Evolutionary conservation across 371 early-diverging fungal genomes (phyloP), one percentile per base, ranked within the genome.

Genomic region (Vittaforma corneae): DNA sequence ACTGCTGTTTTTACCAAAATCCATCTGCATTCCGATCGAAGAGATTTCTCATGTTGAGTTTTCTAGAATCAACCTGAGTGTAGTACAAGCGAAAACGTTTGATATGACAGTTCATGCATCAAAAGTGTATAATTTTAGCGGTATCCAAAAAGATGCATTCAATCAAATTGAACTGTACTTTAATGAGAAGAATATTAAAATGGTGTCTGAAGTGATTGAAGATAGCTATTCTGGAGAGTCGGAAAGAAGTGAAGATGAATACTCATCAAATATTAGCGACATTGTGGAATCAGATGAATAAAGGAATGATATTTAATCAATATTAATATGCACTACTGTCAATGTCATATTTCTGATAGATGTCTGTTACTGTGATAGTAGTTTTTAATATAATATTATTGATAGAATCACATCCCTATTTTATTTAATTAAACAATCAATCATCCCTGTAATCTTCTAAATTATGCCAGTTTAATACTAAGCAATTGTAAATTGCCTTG

Each of bases 1-100:
- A 26, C 83, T 96, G 68, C 55, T 95, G 45, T 93, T 94, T 72
- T 83, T 94, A 42, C 92, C 94, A 45, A 97, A 96, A 75, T 82
- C 91, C 24, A 86, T 88, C 45, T 86, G 84, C 40, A 86, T 97
- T 46, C 84, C 89, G 6, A 84, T 87, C 66, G 74, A 80, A 32
- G 91, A 91, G 30, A 90, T 96, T 46, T 79, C 83, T 35, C 82
- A 83, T 20, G 88, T 97, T 20, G 88, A 88, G 16, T 97, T 97
- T 79, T 60, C 67, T 38, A 48, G 80, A 48, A 69, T 79, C n/a
- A 77, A 79, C 58, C 35, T 77, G 5, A 74, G 76, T 62, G 35
- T 61, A 1, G 42, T 68, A 53, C 70, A 78, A 35, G 72, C 74
- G 34, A 77, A 76, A 56, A 77, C 80, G 50, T 77, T 79, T 65